phyloP scores from a whole-genome alignment of 2,329 filamentous ascomycete species.

The Pleoardoris graminearum region DNA sequence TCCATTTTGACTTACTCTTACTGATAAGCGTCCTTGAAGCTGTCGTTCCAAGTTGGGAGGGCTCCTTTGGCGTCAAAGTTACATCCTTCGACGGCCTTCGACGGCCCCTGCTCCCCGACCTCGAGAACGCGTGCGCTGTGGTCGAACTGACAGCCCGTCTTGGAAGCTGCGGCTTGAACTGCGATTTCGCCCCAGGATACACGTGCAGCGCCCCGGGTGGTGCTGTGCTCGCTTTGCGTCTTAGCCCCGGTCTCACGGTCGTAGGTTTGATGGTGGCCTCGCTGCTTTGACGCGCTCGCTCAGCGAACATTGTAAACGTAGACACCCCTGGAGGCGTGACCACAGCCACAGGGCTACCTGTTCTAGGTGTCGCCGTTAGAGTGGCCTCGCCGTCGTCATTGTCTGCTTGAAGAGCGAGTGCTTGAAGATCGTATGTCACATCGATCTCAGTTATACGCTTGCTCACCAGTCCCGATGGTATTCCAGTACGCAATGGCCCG shows the following conservation, averaged over 20 bases:
- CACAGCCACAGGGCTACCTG: conserved; percentile 2
- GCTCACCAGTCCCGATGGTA: background rate
- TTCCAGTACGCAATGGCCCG: conserved; percentile 1
- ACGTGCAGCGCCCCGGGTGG: conserved; percentile 21
- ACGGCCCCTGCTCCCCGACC: conserved; percentile 5
- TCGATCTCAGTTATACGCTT: conserved; percentile 4
- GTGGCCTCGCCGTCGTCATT: conserved; percentile 9
- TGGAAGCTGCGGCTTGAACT: conserved; percentile 21
- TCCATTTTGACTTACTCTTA: conserved; percentile 15
- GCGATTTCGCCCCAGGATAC: background rate
- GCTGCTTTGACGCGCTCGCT: conserved; percentile 11
- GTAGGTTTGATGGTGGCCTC: background rate
- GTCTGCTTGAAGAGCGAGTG: conserved; percentile 17
- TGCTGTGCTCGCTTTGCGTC: conserved; percentile 25
- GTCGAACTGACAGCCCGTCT: conserved; percentile 35
- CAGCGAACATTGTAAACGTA: background rate
- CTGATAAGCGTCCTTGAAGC: conserved; percentile 14
- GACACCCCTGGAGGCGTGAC: conserved; percentile 1
- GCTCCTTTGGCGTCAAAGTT: conserved; percentile 4
- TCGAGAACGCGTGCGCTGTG: conserved; percentile 9
- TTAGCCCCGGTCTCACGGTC: conserved; percentile 16
- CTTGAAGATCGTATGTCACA: conserved; percentile 12
- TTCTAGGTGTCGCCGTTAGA: background rate
- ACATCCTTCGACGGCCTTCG: conserved; percentile 9
- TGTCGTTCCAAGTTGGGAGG: conserved; percentile 5